Evolutionary conservation across 371 early-diverging fungal species (phyloP).

Genomic region (Haplosporangium sp.): DNA sequence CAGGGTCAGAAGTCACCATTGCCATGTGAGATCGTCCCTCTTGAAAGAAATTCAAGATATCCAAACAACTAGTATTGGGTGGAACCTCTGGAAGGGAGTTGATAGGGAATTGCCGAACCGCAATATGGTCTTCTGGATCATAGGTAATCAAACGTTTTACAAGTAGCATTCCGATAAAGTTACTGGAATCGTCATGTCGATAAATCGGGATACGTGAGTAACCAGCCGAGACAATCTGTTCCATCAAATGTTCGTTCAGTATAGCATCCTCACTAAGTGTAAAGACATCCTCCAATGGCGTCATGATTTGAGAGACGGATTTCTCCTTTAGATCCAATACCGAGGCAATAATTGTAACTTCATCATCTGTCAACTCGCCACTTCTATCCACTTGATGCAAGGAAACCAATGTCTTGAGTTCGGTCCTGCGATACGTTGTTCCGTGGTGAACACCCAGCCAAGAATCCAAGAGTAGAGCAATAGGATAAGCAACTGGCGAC

Average conservation of each 20-base stretch:
- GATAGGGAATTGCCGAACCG: conserved; percentile 76
- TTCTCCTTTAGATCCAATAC: conserved; percentile 92
- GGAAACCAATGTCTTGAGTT: conserved; percentile 92
- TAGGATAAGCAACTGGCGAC: conserved; percentile 85
- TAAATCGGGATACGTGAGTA: conserved; percentile 94
- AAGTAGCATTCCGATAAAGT: conserved; percentile 90
- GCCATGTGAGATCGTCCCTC: conserved; percentile 89
- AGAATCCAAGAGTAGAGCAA: conserved; percentile 79
- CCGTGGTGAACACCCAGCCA: conserved; percentile 86
- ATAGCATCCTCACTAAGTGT: conserved; percentile 79
- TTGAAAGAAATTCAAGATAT: conserved; percentile 94
- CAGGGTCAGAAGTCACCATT: conserved; percentile 73
- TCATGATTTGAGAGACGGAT: conserved; percentile 87
- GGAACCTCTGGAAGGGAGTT: conserved; percentile 81
- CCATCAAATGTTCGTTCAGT: conserved; percentile 74
- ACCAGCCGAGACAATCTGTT: conserved; percentile 84
- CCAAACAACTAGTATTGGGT: conserved; percentile 81
- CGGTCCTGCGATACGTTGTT: conserved; percentile 81
- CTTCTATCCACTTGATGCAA: conserved; percentile 85
- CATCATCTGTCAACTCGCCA: conserved; percentile 89
- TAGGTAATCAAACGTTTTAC: conserved; percentile 88
- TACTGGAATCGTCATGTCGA: conserved; percentile 64
- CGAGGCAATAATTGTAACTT: conserved; percentile 92
- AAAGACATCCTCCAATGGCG: conserved; percentile 85
- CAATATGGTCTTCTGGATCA: conserved; percentile 86